These are phyloP conservation scores for Melastoma candidum DNA, from an alignment of 441 rosid species.

Conservation along the genomic window DNA sequence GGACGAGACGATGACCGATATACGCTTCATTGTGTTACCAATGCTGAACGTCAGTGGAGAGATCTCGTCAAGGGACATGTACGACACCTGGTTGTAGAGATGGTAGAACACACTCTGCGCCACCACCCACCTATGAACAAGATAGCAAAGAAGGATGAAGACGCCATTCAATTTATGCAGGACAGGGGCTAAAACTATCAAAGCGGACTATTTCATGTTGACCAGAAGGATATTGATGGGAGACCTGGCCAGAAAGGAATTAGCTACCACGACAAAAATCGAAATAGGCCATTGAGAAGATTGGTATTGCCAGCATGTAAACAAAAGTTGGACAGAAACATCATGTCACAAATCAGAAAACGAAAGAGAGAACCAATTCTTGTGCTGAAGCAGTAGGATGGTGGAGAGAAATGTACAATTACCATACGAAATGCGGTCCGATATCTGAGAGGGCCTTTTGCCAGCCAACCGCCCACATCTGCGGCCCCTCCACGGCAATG, in stretches of 20 bases:
- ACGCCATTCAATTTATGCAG: conserved; percentile 2
- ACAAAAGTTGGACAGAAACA: too few species aligned
- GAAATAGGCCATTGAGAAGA: too few species aligned
- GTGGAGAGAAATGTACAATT: conserved; percentile 10
- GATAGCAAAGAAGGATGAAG: not conserved
- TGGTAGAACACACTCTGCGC: conserved; percentile 62
- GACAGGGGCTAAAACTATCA: not conserved
- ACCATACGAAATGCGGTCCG: conserved; percentile 58
- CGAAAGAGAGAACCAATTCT: too few species aligned
- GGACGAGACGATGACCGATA: conserved; percentile 67
- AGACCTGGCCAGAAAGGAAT: too few species aligned
- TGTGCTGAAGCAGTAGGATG: not conserved
- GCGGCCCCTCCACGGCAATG: conserved; percentile 70
- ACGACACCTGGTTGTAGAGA: conserved; percentile 68
- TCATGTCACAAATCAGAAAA: too few species aligned
- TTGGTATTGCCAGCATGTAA: too few species aligned
- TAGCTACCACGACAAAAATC: too few species aligned
- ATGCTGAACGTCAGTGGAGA: conserved; percentile 69
- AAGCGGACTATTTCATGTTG: too few species aligned
- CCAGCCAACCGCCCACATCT: conserved; percentile 63
- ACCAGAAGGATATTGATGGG: too few species aligned
- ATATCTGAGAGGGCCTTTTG: conserved; percentile 38
- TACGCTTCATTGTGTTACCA: conserved; percentile 72
- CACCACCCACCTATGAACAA: conserved; percentile 46
- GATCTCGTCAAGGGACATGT: conserved; percentile 66